Conservation (phyloP, 495 filamentous ascomycete genomes). For the Copromyces sp. region DNA sequence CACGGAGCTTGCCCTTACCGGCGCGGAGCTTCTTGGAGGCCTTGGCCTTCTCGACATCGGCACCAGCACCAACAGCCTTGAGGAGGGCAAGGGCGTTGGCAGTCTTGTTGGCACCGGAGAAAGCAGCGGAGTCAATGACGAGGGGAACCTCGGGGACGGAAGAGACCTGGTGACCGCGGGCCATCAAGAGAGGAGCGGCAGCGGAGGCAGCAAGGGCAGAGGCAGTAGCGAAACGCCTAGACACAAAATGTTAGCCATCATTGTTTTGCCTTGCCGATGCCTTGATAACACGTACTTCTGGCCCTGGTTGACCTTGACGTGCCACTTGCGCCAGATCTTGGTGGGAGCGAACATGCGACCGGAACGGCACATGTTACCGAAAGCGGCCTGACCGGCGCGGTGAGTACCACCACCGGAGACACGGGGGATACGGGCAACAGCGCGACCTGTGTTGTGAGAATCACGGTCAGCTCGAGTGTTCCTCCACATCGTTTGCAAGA, state of each 20-base stretch:
- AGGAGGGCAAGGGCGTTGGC: constrained; percentile 77
- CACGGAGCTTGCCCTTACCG: constrained; percentile 95
- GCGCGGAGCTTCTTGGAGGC: constrained; percentile 87
- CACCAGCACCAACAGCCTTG: constrained; percentile 77
- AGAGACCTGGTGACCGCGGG: constrained; percentile 90
- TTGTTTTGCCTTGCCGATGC: constrained; percentile 6
- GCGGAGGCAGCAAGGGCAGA: constrained; percentile 96
- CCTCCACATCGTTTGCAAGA: neutral
- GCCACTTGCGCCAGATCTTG: constrained; percentile 99
- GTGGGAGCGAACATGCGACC: constrained; percentile 99
- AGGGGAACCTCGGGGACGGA: constrained; percentile 92
- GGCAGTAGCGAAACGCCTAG: constrained; percentile 89
- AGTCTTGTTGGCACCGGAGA: constrained; percentile 68
- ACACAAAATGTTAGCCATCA: neutral
- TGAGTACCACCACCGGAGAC: constrained; percentile 99
- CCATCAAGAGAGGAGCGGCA: constrained; percentile 84
- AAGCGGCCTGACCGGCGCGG: constrained; percentile 98
- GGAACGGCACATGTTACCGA: constrained; percentile 99
- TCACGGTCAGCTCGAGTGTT: constrained; percentile 14
- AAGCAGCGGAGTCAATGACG: constrained; percentile 81
- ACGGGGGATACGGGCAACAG: constrained; percentile 99
- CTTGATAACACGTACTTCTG: constrained; percentile 60
- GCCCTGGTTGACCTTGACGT: constrained; percentile 97
- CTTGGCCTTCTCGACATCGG: constrained; percentile 89
- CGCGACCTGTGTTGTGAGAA: constrained; percentile 59